Percentiles rank a stretch among this genome's conserved stretches.
Evolutionary conservation across 495 filamentous ascomycete genomes (phyloP).

Genomic region (Trichoderma erinaceum): DNA sequence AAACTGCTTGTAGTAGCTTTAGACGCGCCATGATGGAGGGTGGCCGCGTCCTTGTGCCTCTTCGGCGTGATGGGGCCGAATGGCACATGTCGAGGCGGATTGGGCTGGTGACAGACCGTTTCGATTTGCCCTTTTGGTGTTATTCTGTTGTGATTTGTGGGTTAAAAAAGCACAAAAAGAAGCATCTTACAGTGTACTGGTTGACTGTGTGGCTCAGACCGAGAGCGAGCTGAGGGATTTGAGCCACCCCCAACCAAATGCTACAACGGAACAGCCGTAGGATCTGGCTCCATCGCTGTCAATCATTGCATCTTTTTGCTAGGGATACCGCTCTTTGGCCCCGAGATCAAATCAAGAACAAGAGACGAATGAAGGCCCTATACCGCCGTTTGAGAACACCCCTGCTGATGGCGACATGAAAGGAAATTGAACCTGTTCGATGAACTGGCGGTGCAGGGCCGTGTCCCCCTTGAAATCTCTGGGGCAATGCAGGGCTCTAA

Average conservation of each 20-base stretch:
- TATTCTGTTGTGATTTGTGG: neutral
- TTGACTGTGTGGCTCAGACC: conserved; percentile 7
- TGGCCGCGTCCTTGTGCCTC: neutral
- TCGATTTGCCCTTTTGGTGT: neutral
- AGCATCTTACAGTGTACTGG: neutral
- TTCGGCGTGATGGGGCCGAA: conserved; percentile 11
- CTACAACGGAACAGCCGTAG: neutral
- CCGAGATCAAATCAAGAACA: neutral
- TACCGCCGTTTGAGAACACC: neutral
- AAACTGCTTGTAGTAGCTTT: no score
- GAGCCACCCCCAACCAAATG: conserved; percentile 1
- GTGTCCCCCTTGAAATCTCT: neutral
- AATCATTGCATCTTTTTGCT: neutral
- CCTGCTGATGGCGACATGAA: neutral
- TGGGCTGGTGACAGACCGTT: neutral
- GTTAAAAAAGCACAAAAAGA: neutral
- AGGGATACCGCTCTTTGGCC: neutral
- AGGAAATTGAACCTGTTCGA: neutral
- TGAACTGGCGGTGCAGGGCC: conserved; percentile 9
- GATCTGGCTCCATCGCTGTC: neutral
- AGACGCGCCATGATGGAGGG: neutral
- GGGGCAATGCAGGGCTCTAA: neutral
- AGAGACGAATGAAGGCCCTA: neutral
- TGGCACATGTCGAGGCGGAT: conserved; percentile 1
- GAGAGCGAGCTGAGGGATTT: neutral